Evolutionary conservation across 306 rosid genomes (phyloP).

Genomic region (Arachis hypogaea): DNA sequence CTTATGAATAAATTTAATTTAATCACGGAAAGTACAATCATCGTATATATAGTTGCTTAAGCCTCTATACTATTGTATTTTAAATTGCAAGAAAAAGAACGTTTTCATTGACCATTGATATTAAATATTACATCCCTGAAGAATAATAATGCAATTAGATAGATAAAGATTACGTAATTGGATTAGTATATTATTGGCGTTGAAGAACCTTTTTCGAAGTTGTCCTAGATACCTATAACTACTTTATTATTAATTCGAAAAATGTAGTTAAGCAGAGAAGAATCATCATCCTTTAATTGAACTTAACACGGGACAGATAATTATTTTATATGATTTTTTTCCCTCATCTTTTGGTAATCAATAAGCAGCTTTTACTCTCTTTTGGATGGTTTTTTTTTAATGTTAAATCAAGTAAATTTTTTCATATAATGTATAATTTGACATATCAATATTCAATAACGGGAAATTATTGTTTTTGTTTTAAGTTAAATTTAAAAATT

Average conservation of each 20-base stretch:
- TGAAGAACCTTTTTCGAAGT: slow-evolving; percentile 15
- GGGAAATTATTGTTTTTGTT: no score
- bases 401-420: no score
- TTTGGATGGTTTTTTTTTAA: no score
- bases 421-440: no score
- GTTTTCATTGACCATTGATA: slow-evolving; percentile 4
- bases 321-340: no score
- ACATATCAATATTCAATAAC: no score
- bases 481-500: no score
- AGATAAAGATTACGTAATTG: background rate
- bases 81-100: background rate
- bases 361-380: no score
- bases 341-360: no score
- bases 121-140: background rate
- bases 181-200: background rate
- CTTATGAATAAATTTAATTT: background rate
- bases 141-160: background rate
- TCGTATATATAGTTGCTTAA: background rate
- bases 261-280: no score
- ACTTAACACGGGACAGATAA: no score
- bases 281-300: no score
- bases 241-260: background rate
- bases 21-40: background rate
- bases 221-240: background rate
- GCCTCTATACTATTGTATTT: background rate